Conservation (phyloP, 768 basidiomycete genomes). For the Lentinula sp. region DNA sequence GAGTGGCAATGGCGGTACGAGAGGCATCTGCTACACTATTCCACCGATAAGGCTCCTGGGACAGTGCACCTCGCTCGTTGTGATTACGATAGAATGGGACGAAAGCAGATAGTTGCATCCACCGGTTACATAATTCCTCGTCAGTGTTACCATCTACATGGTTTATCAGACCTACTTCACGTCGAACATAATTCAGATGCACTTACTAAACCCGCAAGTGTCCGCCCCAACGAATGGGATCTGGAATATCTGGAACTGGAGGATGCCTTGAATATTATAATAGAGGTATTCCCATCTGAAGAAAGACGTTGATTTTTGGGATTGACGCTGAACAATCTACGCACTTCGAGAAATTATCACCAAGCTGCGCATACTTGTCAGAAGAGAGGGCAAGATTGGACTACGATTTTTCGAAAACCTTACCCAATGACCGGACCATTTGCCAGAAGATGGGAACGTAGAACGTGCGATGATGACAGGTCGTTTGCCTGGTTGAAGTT, state of each 20-base stretch:
- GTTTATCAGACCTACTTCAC: conserved; percentile 12
- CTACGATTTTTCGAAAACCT: conserved; percentile 8
- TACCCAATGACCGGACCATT: conserved; percentile 72
- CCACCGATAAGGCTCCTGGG: conserved; percentile 83
- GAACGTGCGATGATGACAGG: conserved; percentile 71
- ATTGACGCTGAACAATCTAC: background rate
- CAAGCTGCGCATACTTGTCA: conserved; percentile 37
- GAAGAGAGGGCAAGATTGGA: background rate
- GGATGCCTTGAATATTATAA: conserved; percentile 64
- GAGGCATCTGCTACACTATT: conserved; percentile 73
- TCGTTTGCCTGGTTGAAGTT: conserved; percentile 49
- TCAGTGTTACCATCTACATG: conserved; percentile 50
- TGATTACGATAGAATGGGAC: conserved; percentile 82
- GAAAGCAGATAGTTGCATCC: conserved; percentile 86
- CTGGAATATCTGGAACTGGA: conserved; percentile 82
- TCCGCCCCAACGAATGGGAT: conserved; percentile 84
- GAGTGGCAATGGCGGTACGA: conserved; percentile 60
- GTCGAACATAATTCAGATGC: conserved; percentile 4
- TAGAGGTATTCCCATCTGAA: conserved; percentile 69
- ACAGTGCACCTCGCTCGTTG: conserved; percentile 54
- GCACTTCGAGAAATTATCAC: conserved; percentile 45
- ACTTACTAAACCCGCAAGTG: conserved; percentile 58
- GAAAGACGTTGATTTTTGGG: background rate
- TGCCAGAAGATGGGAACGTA: conserved; percentile 63
- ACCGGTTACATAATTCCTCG: conserved; percentile 77